These are phyloP conservation scores for Nemania diffusa DNA, from an alignment of 2,329 filamentous ascomycete genomes.

Conservation along the genomic window DNA sequence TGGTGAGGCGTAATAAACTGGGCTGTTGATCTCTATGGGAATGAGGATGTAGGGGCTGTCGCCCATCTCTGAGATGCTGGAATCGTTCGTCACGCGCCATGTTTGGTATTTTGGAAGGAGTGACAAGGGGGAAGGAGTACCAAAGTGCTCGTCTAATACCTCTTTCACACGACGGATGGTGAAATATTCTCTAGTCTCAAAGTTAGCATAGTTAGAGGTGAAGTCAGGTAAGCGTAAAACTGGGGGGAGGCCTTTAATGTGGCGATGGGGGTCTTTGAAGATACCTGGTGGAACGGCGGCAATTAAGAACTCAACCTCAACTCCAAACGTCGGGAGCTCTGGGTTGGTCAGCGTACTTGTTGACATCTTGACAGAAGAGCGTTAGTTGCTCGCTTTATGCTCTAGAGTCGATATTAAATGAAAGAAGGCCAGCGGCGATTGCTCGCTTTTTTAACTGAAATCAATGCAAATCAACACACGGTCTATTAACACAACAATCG, in stretches of 20 bases:
- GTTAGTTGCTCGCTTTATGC: too few species aligned
- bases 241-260: slow-evolving; percentile 11
- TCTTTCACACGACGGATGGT: background rate
- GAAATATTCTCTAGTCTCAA: too few species aligned
- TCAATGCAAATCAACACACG: too few species aligned
- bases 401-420: too few species aligned
- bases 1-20: slow-evolving; percentile 27
- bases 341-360: background rate
- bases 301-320: slow-evolving; percentile 21
- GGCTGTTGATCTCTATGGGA: slow-evolving; percentile 33
- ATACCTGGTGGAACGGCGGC: background rate
- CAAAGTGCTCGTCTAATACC: slow-evolving; percentile 6
- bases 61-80: background rate
- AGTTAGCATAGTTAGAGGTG: too few species aligned
- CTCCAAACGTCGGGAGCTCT: slow-evolving; percentile 13
- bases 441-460: too few species aligned
- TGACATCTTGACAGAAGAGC: slow-evolving; percentile 4
- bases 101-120: background rate
- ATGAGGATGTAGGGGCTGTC: background rate
- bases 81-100: background rate
- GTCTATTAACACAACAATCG: too few species aligned
- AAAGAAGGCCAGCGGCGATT: too few species aligned
- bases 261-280: background rate
- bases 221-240: slow-evolving; percentile 6
- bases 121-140: background rate